A percentile compares a stretch with the other conserved stretches of the same genome.
Evolutionary conservation across 1,284 basidiomycete genomes (phyloP).

Genomic region (Sphagnurus paluster): DNA sequence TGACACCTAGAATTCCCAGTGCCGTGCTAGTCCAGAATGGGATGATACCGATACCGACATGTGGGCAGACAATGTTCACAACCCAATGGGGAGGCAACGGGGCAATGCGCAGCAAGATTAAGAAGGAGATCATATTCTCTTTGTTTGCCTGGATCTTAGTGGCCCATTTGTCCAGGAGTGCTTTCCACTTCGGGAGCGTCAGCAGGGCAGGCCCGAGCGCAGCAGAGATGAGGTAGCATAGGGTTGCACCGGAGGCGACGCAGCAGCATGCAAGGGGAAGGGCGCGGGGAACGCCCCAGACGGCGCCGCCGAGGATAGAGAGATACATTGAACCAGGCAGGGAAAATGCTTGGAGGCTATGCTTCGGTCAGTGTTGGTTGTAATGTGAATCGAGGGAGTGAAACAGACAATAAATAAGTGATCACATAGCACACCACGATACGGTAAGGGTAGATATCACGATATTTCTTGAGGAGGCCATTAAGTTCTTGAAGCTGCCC

Average conservation of each 20-base stretch:
- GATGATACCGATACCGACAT: slow-evolving; percentile 84
- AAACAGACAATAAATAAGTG: slow-evolving; percentile 87
- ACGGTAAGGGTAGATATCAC: slow-evolving; percentile 79
- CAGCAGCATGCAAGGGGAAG: slow-evolving; percentile 91
- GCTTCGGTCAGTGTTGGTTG: slow-evolving; percentile 4
- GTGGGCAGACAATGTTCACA: slow-evolving; percentile 91
- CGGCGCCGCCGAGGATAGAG: slow-evolving; percentile 93
- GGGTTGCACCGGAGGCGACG: slow-evolving; percentile 87
- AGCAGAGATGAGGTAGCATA: slow-evolving; percentile 92
- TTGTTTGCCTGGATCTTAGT: slow-evolving; percentile 70
- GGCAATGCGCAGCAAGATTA: slow-evolving; percentile 91
- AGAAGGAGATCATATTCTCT: slow-evolving; percentile 83
- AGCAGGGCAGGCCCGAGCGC: slow-evolving; percentile 89
- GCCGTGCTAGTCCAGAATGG: slow-evolving; percentile 92
- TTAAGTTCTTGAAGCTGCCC: slow-evolving; percentile 82
- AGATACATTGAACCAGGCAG: slow-evolving; percentile 98
- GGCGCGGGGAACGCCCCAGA: slow-evolving; percentile 91
- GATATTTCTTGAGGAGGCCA: slow-evolving; percentile 83
- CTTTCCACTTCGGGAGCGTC: slow-evolving; percentile 82
- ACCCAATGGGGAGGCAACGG: slow-evolving; percentile 98
- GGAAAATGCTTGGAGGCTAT: slow-evolving; percentile 92
- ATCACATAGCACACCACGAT: slow-evolving; percentile 82
- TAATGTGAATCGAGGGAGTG: slow-evolving; percentile 3
- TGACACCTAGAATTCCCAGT: slow-evolving; percentile 89
- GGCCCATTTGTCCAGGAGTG: slow-evolving; percentile 80